Base-by-base conservation (phyloP, 495 filamentous ascomycete species). In the Penicillium crystallinum region DNA sequence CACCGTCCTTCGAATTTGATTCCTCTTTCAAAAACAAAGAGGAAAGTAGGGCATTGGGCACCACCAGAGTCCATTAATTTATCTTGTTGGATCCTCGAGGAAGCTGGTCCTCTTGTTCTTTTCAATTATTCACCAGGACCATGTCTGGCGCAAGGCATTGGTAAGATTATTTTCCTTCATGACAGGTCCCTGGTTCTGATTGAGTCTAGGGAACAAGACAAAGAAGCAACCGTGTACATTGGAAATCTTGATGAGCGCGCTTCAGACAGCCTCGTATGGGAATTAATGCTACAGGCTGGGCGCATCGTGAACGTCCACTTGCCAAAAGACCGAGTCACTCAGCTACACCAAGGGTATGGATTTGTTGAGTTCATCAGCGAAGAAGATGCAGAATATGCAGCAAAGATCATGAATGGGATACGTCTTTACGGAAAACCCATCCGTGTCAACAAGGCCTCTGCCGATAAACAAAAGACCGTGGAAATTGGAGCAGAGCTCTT, bases 321-420 rank as follows among this genome's bases (percentile, higher is more conserved):
- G 45, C 93, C 93, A 15, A 96, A 96, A 76, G 93, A 99, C 65
- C 87, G 93, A 63, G 93, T 99, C 42, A 96, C 92, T 19, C 90
- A 96, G 59, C 85, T 83, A 15, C 93, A 99, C 70, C 93, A 97
- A 74, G 95, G 95, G 48, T 99, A 95, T 79, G 93, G 93, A 51
- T 99, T 99, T 66, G 92, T 99, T 64, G 93, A 97, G 67, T 97
- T 97, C 67, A 91, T 89, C 60, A 91, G 86, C 53, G 92, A 97
- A 63, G 89, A 91, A 61, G 92, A 97, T 69, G 93, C 93, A 50
- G 93, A 97, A 64, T 99, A 99, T 72, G 93, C 93, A 9, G 88
- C 91, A 46, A 86, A 91, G 61, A 89, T 96, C 48, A 95, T 97
- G 87, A 99, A 99, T 67, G 87, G 91, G 54, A 87, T 97, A 49